Base-by-base conservation (phyloP, 2,329 filamentous ascomycete genomes). In the Dothideomycetes sp. region DNA sequence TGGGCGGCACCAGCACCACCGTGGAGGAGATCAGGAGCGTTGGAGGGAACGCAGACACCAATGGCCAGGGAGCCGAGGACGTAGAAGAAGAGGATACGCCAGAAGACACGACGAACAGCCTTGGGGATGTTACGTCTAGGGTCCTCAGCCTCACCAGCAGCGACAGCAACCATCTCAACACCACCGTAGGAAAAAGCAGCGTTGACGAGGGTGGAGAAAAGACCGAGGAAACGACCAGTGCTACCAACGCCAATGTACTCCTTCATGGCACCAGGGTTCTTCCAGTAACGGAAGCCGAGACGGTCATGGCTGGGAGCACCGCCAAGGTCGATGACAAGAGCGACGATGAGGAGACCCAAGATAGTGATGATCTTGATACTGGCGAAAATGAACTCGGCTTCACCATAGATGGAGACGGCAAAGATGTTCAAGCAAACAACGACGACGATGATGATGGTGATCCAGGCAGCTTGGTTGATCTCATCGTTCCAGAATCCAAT, bases 271-370 rank as follows among this genome's bases (percentile, higher is more conserved):
- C 45, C 75, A 0, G 81, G 81, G 22, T 77, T 58, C 38, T 65
- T 72, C 82, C 81, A 87, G 58, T 82, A 84, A 30, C 66, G 59
- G 56, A 84, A 84, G 2, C 81, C 81, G 37, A 77, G 67, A 4
- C 72, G 63, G 15, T 72, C 65, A 0, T 69, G 69, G 3, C 73
- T 73, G 0, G 76, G 70, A 2, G 75, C 66, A 34, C 76, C 77
- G 19, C 77, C 77, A 1, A 79, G 65, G 49, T 77, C 72, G 49
- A 81, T 75, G 42, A 80, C 65, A 19, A 81, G 58, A 2, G 63
- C 60, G 14, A 52, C 36, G 22, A 54, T 22, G 9, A 54, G 22
- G 12, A 69, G 53, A 19, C 65, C 66, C 19, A 68, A 47, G 34
- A 72, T 69, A 31, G 64, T 60, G 12, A 68, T 43, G 47, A 69